A percentile compares a stretch with the other conserved stretches of the same genome.
phyloP scores from a whole-genome alignment of 2,329 filamentous ascomycete species.

The Sodiomyces alkalinus region DNA sequence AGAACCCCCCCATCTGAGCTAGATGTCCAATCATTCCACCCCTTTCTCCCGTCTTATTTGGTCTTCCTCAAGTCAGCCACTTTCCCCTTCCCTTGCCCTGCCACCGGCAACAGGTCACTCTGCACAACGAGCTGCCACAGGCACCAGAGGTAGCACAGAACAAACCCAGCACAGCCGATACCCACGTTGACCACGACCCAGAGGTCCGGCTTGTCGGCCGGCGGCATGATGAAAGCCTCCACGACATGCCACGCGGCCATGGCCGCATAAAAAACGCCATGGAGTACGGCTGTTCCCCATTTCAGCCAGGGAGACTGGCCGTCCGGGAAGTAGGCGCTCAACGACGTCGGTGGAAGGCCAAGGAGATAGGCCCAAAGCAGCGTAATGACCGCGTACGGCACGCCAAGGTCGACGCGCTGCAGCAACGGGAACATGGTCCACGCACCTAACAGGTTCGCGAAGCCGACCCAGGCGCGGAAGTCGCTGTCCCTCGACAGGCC shows the following conservation, averaged over 20 bases:
- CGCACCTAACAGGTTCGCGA: conserved; percentile 74
- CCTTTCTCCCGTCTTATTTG: no score
- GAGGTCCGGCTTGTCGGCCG: conserved; percentile 69
- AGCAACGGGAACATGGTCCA: conserved; percentile 95
- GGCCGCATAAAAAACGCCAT: conserved; percentile 57
- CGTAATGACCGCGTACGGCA: conserved; percentile 76
- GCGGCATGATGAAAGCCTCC: conserved; percentile 54
- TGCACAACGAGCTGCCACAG: conserved; percentile 50
- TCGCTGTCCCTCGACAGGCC: conserved; percentile 61
- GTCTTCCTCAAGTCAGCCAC: no score
- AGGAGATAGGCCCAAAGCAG: conserved; percentile 85
- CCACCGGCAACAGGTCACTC: conserved; percentile 34
- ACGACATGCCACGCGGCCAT: conserved; percentile 74
- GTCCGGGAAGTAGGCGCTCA: conserved; percentile 50
- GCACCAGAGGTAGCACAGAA: conserved; percentile 84
- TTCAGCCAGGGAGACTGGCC: conserved; percentile 29
- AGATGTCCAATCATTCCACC: no score
- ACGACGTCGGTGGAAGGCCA: conserved; percentile 65
- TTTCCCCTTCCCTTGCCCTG: conserved; percentile 3
- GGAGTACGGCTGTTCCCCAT: conserved; percentile 51
- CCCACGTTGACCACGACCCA: conserved; percentile 90
- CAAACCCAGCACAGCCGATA: conserved; percentile 72
- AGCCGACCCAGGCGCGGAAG: conserved; percentile 93
- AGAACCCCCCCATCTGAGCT: no score
- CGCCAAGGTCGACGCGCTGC: conserved; percentile 63